phyloP scores from a whole-genome alignment of 805 yeast genomes.

The Saccharomycopsis babjevae region DNA sequence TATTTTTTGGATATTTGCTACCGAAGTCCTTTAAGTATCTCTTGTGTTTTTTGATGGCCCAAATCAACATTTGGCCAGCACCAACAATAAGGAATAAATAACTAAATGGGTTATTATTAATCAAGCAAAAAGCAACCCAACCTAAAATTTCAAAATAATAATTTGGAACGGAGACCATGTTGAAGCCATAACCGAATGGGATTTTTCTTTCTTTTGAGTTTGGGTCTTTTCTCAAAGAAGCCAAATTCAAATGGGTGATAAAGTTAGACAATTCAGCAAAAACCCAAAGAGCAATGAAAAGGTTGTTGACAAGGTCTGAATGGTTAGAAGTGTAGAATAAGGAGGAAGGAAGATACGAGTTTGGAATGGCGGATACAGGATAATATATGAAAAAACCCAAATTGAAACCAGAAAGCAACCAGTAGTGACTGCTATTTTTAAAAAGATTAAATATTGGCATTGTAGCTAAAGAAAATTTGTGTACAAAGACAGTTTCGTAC shows the following conservation, averaged over 20 bases:
- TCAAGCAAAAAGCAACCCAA: conserved; percentile 63
- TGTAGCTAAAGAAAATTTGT: conserved; percentile 76
- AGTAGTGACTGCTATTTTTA: conserved; percentile 85
- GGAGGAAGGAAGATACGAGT: not conserved
- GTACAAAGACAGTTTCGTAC: conserved; percentile 75
- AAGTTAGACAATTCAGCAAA: conserved; percentile 65
- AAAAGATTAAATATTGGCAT: conserved; percentile 86
- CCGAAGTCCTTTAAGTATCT: conserved; percentile 61
- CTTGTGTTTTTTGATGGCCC: conserved; percentile 85
- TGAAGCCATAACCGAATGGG: conserved; percentile 80
- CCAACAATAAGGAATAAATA: conserved; percentile 63
- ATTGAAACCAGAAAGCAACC: conserved; percentile 73
- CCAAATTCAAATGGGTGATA: conserved; percentile 56
- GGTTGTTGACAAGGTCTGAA: conserved; percentile 11
- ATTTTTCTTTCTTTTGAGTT: conserved; percentile 52
- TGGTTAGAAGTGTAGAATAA: conserved; percentile 19
- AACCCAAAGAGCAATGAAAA: conserved; percentile 37
- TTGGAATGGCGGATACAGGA: conserved; percentile 13
- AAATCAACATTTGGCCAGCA: conserved; percentile 72
- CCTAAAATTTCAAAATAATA: conserved; percentile 77
- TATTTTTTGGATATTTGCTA: conserved; percentile 65
- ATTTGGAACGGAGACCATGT: conserved; percentile 81
- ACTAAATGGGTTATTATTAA: conserved; percentile 71
- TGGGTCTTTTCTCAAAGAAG: conserved; percentile 38
- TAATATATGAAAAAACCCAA: conserved; percentile 40